Base-by-base conservation (phyloP, 2,329 filamentous ascomycete species). In the Decorospora gaudefroyi region DNA sequence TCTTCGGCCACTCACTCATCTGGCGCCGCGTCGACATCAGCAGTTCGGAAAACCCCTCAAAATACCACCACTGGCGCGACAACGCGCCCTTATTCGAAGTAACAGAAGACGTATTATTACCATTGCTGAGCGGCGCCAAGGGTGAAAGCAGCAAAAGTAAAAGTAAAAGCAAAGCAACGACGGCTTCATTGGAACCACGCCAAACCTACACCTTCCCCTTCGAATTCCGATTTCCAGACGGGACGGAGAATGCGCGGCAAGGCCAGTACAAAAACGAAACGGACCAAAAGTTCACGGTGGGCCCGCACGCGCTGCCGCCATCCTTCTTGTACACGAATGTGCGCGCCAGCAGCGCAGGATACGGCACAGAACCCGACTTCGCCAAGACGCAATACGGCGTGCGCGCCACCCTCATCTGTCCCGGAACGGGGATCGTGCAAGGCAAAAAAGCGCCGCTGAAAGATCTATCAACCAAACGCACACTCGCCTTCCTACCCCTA, bases 31-130 rank as follows among this genome's bases (percentile, higher is more conserved):
- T 29, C 7, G 18, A 38, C 13, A 29, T 13, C 7, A 41, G 10
- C 13, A 32, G 18, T 13, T 19, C 25, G 17, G 45, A 31, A 8
- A 30, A 40, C 9, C 29, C 7, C 3, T 46, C 41, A 4, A 19
- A 37, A 2, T 62, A 62, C 41, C 9, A 37, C 7, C 61, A 64
- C 28, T 64, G 51, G 33, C 51, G 59, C 4, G 61, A 64, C 38
- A 46, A 61, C 15, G 57, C 52, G 9, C 55, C 52, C 1, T 36
- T 65, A 1, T 63, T 64, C 40, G 42, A 49, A 11, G 46, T 57
- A 6, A 46, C 35, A 1, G 39, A 37, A 13, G 55, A 62, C 17
- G 15, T 62, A 2, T 21, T 61, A 22, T 23, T 23, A 23, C 21
- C 10, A 10, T 6, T 10, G 6, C 21, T 23, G 6, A 17, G 19